Conservation (phyloP, 2,329 filamentous ascomycete genomes). For the Ophiostoma novo-ulmi region DNA sequence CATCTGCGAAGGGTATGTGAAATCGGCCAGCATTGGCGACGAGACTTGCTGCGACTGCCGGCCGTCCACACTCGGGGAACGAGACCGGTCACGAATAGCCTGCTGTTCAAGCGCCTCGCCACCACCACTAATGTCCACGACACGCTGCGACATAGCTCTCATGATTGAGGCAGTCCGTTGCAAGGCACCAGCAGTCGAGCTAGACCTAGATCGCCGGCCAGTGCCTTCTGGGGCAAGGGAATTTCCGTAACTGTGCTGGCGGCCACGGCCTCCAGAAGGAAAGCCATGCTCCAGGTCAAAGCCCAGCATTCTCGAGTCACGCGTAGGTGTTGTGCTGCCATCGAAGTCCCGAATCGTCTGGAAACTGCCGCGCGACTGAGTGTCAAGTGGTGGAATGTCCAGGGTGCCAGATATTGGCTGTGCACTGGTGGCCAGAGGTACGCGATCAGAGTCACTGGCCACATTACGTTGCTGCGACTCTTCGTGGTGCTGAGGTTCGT, state of each 20-base stretch:
- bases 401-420: slow-evolving; percentile 52
- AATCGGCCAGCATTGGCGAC: slow-evolving; percentile 42
- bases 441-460: slow-evolving; percentile 51
- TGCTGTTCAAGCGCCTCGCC: slow-evolving; percentile 74
- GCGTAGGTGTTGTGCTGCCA: slow-evolving; percentile 43
- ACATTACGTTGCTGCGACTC: slow-evolving; percentile 33
- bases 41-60: slow-evolving; percentile 46
- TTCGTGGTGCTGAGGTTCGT: slow-evolving; percentile 37
- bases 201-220: slow-evolving; percentile 54
- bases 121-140: slow-evolving; percentile 95
- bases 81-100: slow-evolving; percentile 56
- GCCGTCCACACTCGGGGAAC: slow-evolving; percentile 48
- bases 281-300: slow-evolving; percentile 55
- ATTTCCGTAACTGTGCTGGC: slow-evolving; percentile 53
- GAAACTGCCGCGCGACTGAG: slow-evolving; percentile 50
- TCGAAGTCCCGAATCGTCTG: slow-evolving; percentile 53
- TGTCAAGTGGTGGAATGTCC: slow-evolving; percentile 37
- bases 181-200: slow-evolving; percentile 59
- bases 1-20: slow-evolving; percentile 49
- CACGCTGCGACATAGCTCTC: slow-evolving; percentile 87
- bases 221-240: slow-evolving; percentile 49
- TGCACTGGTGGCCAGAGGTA: slow-evolving; percentile 52
- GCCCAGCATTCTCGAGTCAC: slow-evolving; percentile 51
- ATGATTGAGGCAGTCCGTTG: slow-evolving; percentile 69
- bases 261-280: slow-evolving; percentile 42